Evolutionary conservation across 1,284 basidiomycete genomes (phyloP), one percentile per base, ranked within the genome.

Genomic region (Coniferiporia sulphurascens): DNA sequence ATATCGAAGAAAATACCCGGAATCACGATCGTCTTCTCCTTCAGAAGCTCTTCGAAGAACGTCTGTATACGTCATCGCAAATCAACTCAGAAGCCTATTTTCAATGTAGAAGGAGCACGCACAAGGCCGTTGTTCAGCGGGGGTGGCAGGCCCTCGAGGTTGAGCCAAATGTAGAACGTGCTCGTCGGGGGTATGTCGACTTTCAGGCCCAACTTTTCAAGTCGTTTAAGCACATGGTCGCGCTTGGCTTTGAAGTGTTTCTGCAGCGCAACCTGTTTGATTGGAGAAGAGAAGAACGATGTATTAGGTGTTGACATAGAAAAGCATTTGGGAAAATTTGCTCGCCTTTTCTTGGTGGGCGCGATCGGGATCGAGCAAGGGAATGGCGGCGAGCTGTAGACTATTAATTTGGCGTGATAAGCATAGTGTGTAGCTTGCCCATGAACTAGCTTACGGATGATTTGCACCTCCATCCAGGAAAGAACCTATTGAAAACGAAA

Each of bases 41-140:
- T 95, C 48, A 98, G 80, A 41, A 93, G 77, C 73, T 97, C 95
- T 70, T 98, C 95, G 69, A 97, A 97, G 83, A 98, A 96, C 34
- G 89, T 92, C 84, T 87, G 61, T 17, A 21, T 34, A 27, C 41
- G 34, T 7, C 17, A 12, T 3, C n/a, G 9, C 13, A 15, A n/a
- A n/a, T 12, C 19, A 43, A 44, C 17, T 41, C n/a, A 21, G 43
- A 17, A 32, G 17, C 10, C 17, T 17, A 48, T 7, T 12, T 3
- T 32, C 17, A 48, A 46, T 17, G 38, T 13, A 51, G 41, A 50
- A 12, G 34, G 55, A 55, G 21, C 7, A 77, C 83, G 8, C 61
- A 89, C 87, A 67, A 97, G 75, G 19, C 95, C 95, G 65, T 91
- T 92, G 75, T 94, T 93, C 48, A 97, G 73, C 5, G 93, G 95